A percentile compares a stretch with the other conserved stretches of the same genome.
Evolutionary conservation across 2,329 filamentous ascomycete genomes (phyloP).

Genomic region (Albifimbria verrucaria): DNA sequence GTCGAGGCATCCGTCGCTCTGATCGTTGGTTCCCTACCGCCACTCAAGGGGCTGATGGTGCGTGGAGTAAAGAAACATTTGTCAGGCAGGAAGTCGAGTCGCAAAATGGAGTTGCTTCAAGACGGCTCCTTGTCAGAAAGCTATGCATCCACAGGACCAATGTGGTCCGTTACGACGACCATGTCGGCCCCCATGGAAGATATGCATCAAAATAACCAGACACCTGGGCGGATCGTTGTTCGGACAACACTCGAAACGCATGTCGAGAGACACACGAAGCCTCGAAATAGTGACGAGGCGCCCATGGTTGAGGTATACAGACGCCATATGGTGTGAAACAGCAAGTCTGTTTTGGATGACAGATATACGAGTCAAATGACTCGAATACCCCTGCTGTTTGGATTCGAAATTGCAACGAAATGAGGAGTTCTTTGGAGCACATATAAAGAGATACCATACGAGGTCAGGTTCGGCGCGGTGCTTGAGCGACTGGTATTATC

Average conservation of each 20-base stretch:
- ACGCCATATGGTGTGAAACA: too few species aligned
- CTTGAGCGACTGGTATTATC: too few species aligned
- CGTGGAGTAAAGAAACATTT: neutral
- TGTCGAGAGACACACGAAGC: neutral
- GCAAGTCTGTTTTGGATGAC: too few species aligned
- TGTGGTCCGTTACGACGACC: neutral
- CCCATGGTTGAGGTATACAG: neutral
- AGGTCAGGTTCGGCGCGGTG: too few species aligned
- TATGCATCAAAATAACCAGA: neutral
- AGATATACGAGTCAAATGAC: too few species aligned
- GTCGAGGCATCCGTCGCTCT: conserved; percentile 9
- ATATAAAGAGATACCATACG: too few species aligned
- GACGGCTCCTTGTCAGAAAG: neutral
- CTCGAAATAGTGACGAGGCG: neutral
- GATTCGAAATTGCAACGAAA: too few species aligned
- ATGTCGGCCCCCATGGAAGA: neutral
- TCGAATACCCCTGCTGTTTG: too few species aligned
- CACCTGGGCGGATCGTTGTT: neutral
- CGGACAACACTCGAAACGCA: neutral
- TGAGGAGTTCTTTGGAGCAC: too few species aligned
- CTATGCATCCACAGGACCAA: neutral
- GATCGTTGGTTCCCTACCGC: conserved; percentile 12
- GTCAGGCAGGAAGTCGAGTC: neutral
- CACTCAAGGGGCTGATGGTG: conserved; percentile 11
- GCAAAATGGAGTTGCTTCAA: neutral